These are phyloP conservation scores for Debaryomycetaceae sp. DNA, from an alignment of 1,139 yeast species.

Conservation along the genomic window DNA sequence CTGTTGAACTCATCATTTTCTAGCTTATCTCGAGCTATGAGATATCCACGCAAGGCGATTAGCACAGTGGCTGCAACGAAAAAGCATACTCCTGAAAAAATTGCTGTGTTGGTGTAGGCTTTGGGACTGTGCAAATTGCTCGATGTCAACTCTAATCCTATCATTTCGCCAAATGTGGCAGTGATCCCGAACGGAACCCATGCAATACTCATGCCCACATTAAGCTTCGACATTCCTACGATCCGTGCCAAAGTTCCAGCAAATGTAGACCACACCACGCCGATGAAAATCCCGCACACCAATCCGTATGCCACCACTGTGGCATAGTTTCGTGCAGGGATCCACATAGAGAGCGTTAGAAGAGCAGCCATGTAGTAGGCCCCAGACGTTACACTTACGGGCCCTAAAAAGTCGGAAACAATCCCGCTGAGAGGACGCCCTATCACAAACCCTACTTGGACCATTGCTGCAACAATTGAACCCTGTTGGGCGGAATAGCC, in stretches of 20 bases:
- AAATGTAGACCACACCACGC: constrained; percentile 9
- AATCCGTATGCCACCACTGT: constrained; percentile 30
- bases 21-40: constrained; percentile 39
- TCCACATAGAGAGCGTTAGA: constrained; percentile 55
- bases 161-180: background rate
- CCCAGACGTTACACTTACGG: constrained; percentile 38
- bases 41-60: constrained; percentile 36
- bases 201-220: constrained; percentile 36
- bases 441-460: constrained; percentile 37
- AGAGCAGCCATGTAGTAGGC: constrained; percentile 33
- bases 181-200: constrained; percentile 28
- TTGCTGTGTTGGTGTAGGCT: constrained; percentile 39
- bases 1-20: constrained; percentile 10
- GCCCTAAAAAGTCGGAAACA: constrained; percentile 43
- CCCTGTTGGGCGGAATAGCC: constrained; percentile 31
- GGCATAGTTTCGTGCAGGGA: constrained; percentile 53
- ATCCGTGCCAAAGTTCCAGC: constrained; percentile 18
- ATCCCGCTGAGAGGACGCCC: constrained; percentile 47
- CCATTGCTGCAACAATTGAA: constrained; percentile 50
- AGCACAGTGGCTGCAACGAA: constrained; percentile 29
- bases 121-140: constrained; percentile 27
- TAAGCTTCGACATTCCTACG: constrained; percentile 35
- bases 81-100: constrained; percentile 43
- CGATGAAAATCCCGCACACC: constrained; percentile 14
- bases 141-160: constrained; percentile 25